Evolutionary conservation across 2,329 filamentous ascomycete genomes (phyloP), one percentile per base, ranked within the genome.

Genomic region (Colletotrichum neosansevieriae): DNA sequence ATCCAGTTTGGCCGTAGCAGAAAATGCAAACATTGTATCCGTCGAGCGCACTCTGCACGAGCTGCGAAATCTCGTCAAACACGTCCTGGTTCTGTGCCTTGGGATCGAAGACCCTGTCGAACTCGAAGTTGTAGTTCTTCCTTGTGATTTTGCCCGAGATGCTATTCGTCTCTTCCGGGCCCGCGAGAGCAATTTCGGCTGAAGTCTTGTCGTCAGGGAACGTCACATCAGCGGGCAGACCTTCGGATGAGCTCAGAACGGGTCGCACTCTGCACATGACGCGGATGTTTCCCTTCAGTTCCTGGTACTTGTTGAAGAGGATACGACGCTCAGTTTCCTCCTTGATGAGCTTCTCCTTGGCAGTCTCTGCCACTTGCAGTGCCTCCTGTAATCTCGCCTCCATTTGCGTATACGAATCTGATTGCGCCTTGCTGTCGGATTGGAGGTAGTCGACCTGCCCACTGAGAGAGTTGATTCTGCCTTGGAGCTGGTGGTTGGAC

Each of bases 11-110:
- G 49, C 96, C 96, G 76, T 99, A 99, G 77, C 94, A 98, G 81
- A 99, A 97, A 71, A 99, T 98, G 80, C 95, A 98, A 58, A 99
- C 96, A 73, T 98, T 99, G 83, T 97, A 99, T 1, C 96, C 96
- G 75, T 99, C 96, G 44, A 99, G 85, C 0, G 97, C 96, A 73
- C 93, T 97, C 80, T 99, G 96, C 1, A 99, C 94, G 38, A 99
- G 88, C 77, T 99, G 96, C 64, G 94, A 97, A 76, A 98, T 98
- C 77, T 99, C 96, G 63, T 93, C 93, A 76, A 99, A 99, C 1
- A 99, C 91, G 72, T 97, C 92, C 17, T 89, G 85, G 76, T 99
- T 99, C 72, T 91, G 87, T 1, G 91, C 89, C 0, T 83, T 80
- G 0, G 94, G 94, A 0, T 90, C 87, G 76, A 99, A 99, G 0